These are phyloP conservation scores for Sugiyamaella marilandica DNA, from an alignment of 805 yeast species.

Conservation along the genomic window DNA sequence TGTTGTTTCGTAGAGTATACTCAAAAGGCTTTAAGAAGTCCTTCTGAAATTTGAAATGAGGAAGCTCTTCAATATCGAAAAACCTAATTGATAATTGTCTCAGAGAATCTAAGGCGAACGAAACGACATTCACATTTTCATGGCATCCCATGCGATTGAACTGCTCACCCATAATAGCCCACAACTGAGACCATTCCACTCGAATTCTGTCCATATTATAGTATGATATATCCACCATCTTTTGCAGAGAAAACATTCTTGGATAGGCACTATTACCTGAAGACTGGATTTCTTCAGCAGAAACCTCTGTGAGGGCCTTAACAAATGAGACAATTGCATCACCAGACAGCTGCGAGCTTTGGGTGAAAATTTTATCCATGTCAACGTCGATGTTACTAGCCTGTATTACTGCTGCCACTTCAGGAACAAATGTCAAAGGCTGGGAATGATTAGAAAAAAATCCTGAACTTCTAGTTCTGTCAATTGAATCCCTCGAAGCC, in stretches of 20 bases:
- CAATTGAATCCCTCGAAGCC: conserved; percentile 37
- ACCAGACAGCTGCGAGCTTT: conserved; percentile 73
- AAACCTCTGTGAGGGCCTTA: conserved; percentile 77
- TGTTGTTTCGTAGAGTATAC: conserved; percentile 64
- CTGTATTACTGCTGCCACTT: conserved; percentile 32
- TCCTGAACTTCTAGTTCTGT: conserved; percentile 20
- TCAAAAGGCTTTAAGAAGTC: conserved; percentile 91
- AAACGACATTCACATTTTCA: conserved; percentile 66
- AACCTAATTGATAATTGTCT: conserved; percentile 91
- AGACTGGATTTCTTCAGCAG: conserved; percentile 85
- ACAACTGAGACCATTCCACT: conserved; percentile 92
- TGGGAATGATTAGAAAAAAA: conserved; percentile 1
- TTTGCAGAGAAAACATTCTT: conserved; percentile 86
- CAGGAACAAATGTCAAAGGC: conserved; percentile 19
- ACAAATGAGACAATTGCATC: conserved; percentile 85
- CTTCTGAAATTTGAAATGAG: conserved; percentile 92
- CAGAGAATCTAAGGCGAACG: conserved; percentile 89
- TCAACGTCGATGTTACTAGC: conserved; percentile 39
- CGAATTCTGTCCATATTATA: conserved; percentile 96
- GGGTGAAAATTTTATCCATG: conserved; percentile 82
- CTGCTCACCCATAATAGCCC: conserved; percentile 90
- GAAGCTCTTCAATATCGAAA: conserved; percentile 85
- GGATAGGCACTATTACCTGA: conserved; percentile 80
- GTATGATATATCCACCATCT: conserved; percentile 95
- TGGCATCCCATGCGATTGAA: conserved; percentile 84